phyloP scores from a whole-genome alignment of 2,329 filamentous ascomycete species.

The Aspergillus hortae region DNA sequence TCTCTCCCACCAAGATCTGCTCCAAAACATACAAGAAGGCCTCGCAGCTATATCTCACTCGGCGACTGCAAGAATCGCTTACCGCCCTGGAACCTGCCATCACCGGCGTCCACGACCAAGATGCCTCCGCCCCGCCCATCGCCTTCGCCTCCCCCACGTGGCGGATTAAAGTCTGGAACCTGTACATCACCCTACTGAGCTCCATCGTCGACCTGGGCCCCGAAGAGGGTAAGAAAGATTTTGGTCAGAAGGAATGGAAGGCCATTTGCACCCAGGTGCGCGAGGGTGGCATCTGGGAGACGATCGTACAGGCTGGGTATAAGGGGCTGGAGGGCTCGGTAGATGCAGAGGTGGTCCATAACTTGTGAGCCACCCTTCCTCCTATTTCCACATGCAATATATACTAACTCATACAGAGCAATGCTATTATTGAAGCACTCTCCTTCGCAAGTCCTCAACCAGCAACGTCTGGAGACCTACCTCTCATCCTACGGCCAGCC shows the following conservation, averaged over 20 bases:
- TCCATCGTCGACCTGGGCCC: conserved; percentile 83
- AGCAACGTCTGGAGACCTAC: conserved; percentile 83
- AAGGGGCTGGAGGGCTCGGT: conserved; percentile 84
- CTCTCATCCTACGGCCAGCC: conserved; percentile 73
- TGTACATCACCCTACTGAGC: conserved; percentile 92
- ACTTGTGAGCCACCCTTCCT: conserved; percentile 35
- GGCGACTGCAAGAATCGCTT: conserved; percentile 83
- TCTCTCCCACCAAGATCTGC: conserved; percentile 60
- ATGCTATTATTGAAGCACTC: conserved; percentile 90
- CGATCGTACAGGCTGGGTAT: conserved; percentile 83
- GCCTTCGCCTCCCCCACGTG: conserved; percentile 76
- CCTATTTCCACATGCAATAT: background rate
- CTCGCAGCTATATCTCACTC: conserved; percentile 90
- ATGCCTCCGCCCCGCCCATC: conserved; percentile 61
- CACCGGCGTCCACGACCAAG: conserved; percentile 51
- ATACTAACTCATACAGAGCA: conserved; percentile 54
- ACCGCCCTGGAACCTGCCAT: conserved; percentile 82
- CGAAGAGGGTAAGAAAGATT: conserved; percentile 83
- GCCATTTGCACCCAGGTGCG: conserved; percentile 76
- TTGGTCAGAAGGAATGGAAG: conserved; percentile 84
- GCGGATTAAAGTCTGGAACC: conserved; percentile 92
- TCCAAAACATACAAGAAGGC: conserved; percentile 93
- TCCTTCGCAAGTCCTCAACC: conserved; percentile 75
- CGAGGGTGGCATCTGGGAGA: conserved; percentile 91
- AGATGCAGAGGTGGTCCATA: conserved; percentile 81